A percentile compares a stretch with the other conserved stretches of the same genome.
Conservation (phyloP, 2,329 filamentous ascomycete genomes). For the Fusarium sp. region DNA sequence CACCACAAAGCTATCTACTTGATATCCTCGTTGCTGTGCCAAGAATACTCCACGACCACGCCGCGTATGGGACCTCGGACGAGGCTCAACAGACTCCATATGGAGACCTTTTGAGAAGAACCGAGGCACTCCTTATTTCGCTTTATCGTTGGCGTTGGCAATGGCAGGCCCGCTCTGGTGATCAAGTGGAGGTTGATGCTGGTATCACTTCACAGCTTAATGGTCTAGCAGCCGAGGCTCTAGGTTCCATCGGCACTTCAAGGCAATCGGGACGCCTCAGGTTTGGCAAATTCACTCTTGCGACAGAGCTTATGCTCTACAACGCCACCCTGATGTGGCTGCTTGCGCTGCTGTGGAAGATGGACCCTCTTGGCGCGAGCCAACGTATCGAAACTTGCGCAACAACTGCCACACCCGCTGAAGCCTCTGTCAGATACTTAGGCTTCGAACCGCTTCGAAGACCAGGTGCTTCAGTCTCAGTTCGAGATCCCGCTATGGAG, state of each 20-base stretch:
- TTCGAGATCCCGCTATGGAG: background rate
- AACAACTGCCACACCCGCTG: background rate
- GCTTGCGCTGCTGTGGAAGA: conserved; percentile 31
- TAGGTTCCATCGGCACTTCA: background rate
- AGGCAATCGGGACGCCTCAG: background rate
- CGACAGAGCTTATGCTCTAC: conserved; percentile 31
- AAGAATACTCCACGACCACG: background rate
- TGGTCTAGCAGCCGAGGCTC: background rate
- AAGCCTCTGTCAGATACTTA: background rate
- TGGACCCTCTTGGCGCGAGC: conserved; percentile 23
- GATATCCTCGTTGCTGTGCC: background rate
- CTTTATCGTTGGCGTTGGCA: background rate
- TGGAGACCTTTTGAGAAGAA: background rate
- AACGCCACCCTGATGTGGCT: conserved; percentile 36
- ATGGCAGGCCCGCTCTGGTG: background rate
- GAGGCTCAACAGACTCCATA: background rate
- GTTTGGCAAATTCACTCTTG: background rate
- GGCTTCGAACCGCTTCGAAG: background rate
- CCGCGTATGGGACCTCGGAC: background rate
- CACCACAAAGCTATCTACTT: background rate
- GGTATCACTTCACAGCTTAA: background rate
- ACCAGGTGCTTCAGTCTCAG: background rate
- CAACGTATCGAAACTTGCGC: conserved; percentile 14
- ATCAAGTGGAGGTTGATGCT: background rate
- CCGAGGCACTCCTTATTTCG: background rate